Evolutionary conservation across 192 early-diverging fungal genomes (phyloP).

Genomic region (Linnemannia schmuckeri): DNA sequence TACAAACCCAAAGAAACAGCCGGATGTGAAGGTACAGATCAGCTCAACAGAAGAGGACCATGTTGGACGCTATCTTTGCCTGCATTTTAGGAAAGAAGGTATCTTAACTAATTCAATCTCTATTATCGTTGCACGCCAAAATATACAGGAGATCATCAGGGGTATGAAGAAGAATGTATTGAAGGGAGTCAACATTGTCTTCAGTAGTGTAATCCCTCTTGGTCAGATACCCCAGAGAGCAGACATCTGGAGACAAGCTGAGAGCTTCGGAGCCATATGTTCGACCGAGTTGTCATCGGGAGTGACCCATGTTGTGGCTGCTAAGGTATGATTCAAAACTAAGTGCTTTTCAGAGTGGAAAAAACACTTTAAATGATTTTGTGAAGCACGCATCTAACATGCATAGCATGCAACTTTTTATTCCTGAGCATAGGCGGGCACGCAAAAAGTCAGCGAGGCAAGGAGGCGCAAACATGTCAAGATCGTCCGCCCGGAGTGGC

Average conservation of each 20-base stretch:
- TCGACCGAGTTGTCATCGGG: conserved; percentile 66
- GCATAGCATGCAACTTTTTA: not conserved
- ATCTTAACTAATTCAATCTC: not conserved
- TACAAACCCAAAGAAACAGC: not conserved
- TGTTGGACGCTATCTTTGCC: not conserved
- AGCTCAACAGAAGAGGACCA: not conserved
- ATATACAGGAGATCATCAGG: conserved; percentile 64
- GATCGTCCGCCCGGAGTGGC: conserved; percentile 76
- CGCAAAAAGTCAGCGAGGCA: conserved; percentile 83
- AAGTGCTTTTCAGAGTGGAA: not conserved
- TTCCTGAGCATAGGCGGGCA: conserved; percentile 66
- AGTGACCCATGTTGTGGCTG: conserved; percentile 92
- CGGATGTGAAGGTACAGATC: conserved; percentile 59
- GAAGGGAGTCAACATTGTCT: conserved; percentile 76
- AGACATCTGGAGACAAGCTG: conserved; percentile 87
- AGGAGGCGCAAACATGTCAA: conserved; percentile 53
- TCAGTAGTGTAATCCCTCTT: conserved; percentile 86
- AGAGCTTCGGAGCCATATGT: conserved; percentile 87
- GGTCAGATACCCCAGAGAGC: conserved; percentile 69
- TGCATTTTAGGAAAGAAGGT: not conserved
- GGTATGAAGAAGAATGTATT: conserved; percentile 74
- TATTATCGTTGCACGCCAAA: conserved; percentile 13
- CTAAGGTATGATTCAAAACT: conserved; percentile 67
- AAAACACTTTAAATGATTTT: not conserved
- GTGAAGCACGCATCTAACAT: not conserved